Percentiles rank a stretch among this genome's conserved stretches.
phyloP scores from a whole-genome alignment of 768 basidiomycete genomes.

The Tulasnella sp. region DNA sequence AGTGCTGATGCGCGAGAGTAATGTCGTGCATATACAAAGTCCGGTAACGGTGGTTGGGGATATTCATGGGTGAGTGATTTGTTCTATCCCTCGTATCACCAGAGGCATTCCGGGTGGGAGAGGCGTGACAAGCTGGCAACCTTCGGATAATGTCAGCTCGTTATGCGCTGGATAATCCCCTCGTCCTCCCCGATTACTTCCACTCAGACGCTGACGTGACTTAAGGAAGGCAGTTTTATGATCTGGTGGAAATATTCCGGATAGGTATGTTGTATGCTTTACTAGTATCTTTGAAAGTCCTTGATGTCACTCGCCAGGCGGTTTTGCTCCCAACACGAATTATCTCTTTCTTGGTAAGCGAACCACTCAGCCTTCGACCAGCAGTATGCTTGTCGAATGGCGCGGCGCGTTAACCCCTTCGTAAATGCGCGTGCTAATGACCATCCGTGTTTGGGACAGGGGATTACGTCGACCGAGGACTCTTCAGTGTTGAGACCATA shows the following conservation, averaged over 20 bases:
- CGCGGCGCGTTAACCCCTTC: constrained; percentile 28
- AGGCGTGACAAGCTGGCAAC: no score
- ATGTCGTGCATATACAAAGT: constrained; percentile 92
- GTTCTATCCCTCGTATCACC: not conserved
- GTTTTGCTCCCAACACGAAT: constrained; percentile 91
- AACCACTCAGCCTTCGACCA: no score
- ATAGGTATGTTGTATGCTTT: constrained; percentile 40
- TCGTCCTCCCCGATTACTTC: not conserved
- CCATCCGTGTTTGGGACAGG: constrained; percentile 38
- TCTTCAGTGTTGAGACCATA: constrained; percentile 98
- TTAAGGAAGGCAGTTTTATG: constrained; percentile 84
- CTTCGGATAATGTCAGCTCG: not conserved
- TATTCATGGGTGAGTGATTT: constrained; percentile 80
- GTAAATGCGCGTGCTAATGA: not conserved
- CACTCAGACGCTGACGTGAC: not conserved
- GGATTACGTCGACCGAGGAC: constrained; percentile 95
- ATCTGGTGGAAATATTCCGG: constrained; percentile 96
- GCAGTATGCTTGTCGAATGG: no score
- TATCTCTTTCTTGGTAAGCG: constrained; percentile 94
- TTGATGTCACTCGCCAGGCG: constrained; percentile 31
- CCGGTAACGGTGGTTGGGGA: constrained; percentile 98
- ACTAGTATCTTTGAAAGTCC: not conserved
- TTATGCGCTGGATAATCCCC: not conserved
- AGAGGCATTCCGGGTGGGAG: not conserved
- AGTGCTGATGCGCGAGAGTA: constrained; percentile 96